phyloP scores from a whole-genome alignment of 257 asterid species.

The Lavandula angustifolia region DNA sequence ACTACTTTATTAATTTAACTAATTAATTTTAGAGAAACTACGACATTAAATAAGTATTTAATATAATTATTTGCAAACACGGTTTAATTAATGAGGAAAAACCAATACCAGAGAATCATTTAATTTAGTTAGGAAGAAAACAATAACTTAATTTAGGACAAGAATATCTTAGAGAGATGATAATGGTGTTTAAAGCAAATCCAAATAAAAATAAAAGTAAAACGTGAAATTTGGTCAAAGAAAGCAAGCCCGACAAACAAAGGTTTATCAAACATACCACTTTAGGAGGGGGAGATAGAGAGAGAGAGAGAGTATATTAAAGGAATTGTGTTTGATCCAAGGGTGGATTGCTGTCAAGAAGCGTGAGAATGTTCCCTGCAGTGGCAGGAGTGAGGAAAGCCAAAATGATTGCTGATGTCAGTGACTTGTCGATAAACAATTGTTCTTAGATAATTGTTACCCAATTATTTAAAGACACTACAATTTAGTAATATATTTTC shows the following conservation, averaged over 20 bases:
- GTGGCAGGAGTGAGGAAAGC: constrained; percentile 11
- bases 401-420: constrained; percentile 27
- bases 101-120: too few relatives aligned
- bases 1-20: too few relatives aligned
- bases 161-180: constrained; percentile 33
- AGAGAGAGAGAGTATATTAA: not conserved
- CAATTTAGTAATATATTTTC: too few relatives aligned
- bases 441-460: too few relatives aligned
- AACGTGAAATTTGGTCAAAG: constrained; percentile 35
- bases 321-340: constrained; percentile 35
- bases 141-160: constrained; percentile 19
- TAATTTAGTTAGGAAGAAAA: not conserved
- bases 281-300: not conserved
- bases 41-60: too few relatives aligned
- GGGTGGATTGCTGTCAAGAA: constrained; percentile 29
- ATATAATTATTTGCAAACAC: too few relatives aligned
- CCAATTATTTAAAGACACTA: too few relatives aligned
- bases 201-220: constrained; percentile 1
- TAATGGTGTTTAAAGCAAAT: constrained; percentile 38
- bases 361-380: constrained; percentile 48
- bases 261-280: constrained; percentile 5
- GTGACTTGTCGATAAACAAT: constrained; percentile 12
- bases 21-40: too few relatives aligned
- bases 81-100: too few relatives aligned
- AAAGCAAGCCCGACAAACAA: constrained; percentile 35